Conservation (phyloP, 306 rosid genomes). For the Vigna unguiculata region DNA sequence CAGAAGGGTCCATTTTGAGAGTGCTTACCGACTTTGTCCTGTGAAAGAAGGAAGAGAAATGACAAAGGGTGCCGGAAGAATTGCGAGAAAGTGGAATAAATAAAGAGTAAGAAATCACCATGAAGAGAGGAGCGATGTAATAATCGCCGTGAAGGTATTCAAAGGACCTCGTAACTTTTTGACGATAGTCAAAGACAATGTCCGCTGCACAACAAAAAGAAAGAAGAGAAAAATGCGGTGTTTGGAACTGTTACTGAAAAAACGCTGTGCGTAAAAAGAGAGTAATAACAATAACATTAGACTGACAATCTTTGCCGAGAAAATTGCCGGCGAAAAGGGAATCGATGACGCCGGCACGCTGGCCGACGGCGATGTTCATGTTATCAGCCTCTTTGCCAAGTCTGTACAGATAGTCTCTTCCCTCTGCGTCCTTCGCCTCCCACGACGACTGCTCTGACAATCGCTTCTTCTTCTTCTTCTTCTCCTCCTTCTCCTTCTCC, state of each 20-base stretch:
- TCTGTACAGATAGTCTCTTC: conserved; percentile 82
- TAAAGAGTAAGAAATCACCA: conserved; percentile 60
- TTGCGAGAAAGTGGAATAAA: background rate
- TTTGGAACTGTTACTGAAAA: no score
- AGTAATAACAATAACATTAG: no score
- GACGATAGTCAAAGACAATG: conserved; percentile 97
- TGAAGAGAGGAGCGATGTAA: conserved; percentile 91
- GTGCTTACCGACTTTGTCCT: conserved; percentile 99
- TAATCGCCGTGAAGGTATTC: conserved; percentile 89
- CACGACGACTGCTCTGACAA: conserved; percentile 88
- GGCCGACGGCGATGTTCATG: conserved; percentile 97
- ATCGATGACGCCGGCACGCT: conserved; percentile 85
- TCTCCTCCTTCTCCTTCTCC: background rate
- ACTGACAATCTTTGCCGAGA: conserved; percentile 85
- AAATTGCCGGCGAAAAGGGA: conserved; percentile 83
- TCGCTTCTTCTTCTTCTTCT: conserved; percentile 48
- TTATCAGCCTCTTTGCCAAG: conserved; percentile 91
- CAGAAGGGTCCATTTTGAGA: conserved; percentile 45
- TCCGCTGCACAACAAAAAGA: conserved; percentile 58
- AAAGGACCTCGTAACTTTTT: conserved; percentile 85
- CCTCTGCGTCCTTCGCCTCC: conserved; percentile 83
- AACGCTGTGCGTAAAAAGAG: background rate
- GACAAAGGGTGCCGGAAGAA: conserved; percentile 8
- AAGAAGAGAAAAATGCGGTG: no score
- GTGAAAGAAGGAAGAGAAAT: conserved; percentile 54